Conservation (phyloP, 805 yeast species). For the Helenozyma baotianmanensis region DNA sequence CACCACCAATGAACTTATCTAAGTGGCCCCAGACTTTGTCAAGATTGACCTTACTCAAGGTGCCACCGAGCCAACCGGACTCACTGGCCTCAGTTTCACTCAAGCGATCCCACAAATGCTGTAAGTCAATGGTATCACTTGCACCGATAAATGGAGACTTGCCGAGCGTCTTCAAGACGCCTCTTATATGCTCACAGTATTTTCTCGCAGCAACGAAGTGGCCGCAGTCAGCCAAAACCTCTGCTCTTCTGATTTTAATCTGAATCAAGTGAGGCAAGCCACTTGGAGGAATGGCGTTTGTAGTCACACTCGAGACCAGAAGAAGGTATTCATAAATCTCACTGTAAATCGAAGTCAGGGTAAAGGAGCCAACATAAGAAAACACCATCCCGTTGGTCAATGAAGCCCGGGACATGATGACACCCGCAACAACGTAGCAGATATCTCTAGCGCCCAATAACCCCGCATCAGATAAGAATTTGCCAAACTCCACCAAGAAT, state of each 20-base stretch:
- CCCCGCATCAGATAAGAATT: constrained; percentile 32
- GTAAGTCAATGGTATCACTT: constrained; percentile 25
- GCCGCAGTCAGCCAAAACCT: constrained; percentile 65
- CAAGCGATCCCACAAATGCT: constrained; percentile 40
- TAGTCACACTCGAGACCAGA: constrained; percentile 17
- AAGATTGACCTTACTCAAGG: constrained; percentile 53
- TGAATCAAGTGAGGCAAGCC: constrained; percentile 53
- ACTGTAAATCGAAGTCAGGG: constrained; percentile 41
- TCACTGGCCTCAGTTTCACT: constrained; percentile 39
- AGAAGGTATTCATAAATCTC: constrained; percentile 65
- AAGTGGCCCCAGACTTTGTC: constrained; percentile 87
- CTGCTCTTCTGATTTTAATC: constrained; percentile 64
- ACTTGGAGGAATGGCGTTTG: constrained; percentile 29
- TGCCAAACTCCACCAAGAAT: constrained; percentile 50
- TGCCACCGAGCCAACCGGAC: constrained; percentile 69
- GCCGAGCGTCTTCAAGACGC: constrained; percentile 25
- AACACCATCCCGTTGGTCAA: constrained; percentile 30
- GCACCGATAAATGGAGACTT: constrained; percentile 27
- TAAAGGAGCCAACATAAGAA: constrained; percentile 34
- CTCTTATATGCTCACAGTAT: constrained; percentile 51
- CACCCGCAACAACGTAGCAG: constrained; percentile 44
- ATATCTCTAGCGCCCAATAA: constrained; percentile 39
- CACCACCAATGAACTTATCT: constrained; percentile 90
- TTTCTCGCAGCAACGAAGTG: constrained; percentile 52
- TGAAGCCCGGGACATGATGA: constrained; percentile 33